These are phyloP conservation scores for Scheffersomyces cryptocercus DNA, from an alignment of 1,139 yeast species.

Conservation along the genomic window DNA sequence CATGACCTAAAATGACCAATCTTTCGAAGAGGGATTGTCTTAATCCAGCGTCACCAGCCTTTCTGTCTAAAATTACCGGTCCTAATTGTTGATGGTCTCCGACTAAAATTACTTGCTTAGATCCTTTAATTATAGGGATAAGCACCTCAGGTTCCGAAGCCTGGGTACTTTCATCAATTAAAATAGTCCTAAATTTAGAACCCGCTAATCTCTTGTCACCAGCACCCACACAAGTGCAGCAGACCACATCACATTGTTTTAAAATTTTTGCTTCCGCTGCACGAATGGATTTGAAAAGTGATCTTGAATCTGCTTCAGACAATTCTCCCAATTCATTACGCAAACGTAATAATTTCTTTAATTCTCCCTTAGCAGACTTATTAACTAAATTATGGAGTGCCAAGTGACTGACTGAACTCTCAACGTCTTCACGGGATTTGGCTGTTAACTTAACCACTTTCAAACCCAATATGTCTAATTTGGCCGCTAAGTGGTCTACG, in stretches of 20 bases:
- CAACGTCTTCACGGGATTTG: constrained; percentile 78
- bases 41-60: constrained; percentile 85
- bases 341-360: constrained; percentile 58
- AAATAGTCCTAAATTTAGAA: constrained; percentile 67
- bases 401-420: constrained; percentile 54
- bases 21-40: constrained; percentile 86
- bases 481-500: constrained; percentile 84
- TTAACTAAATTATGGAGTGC: constrained; percentile 54
- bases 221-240: constrained; percentile 93
- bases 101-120: constrained; percentile 83
- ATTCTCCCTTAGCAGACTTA: constrained; percentile 50
- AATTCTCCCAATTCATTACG: constrained; percentile 74
- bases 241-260: constrained; percentile 72
- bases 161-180: constrained; percentile 92
- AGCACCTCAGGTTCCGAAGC: constrained; percentile 91
- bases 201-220: constrained; percentile 65
- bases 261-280: constrained; percentile 53
- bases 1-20: constrained; percentile 78
- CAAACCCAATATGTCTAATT: constrained; percentile 66
- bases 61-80: constrained; percentile 78
- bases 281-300: constrained; percentile 41
- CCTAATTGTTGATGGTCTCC: constrained; percentile 97
- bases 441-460: constrained; percentile 79
- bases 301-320: constrained; percentile 52
- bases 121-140: constrained; percentile 86